A percentile compares a stretch with the other conserved stretches of the same genome.
These are phyloP conservation scores for Venturiaceae sp. DNA, from an alignment of 2,329 filamentous ascomycete species.

Conservation along the genomic window DNA sequence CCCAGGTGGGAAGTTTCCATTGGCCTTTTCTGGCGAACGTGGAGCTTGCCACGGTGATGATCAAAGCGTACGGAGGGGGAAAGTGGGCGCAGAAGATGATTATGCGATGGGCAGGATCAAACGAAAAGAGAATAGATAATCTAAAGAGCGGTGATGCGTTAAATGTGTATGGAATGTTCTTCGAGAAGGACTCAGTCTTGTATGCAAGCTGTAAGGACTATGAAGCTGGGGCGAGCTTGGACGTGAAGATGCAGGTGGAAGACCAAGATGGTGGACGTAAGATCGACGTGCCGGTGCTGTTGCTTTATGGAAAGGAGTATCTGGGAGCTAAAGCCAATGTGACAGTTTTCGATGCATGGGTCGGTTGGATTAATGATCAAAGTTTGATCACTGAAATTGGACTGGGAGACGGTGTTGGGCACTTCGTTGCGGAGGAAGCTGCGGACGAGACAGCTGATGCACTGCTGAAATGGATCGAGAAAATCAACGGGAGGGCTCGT, in stretches of 20 bases:
- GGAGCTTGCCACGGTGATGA: slow-evolving; percentile 32
- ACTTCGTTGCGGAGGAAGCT: slow-evolving; percentile 39
- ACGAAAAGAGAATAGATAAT: slow-evolving; percentile 12
- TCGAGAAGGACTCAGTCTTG: slow-evolving; percentile 32
- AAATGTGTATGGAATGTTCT: slow-evolving; percentile 33
- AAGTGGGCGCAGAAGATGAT: slow-evolving; percentile 27
- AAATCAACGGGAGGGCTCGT: background rate
- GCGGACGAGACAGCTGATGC: slow-evolving; percentile 22
- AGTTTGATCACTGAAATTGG: slow-evolving; percentile 20
- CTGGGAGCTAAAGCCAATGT: slow-evolving; percentile 36
- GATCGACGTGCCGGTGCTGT: slow-evolving; percentile 30
- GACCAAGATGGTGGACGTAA: slow-evolving; percentile 37
- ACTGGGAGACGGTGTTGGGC: slow-evolving; percentile 28
- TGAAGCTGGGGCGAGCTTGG: slow-evolving; percentile 30
- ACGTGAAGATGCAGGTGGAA: slow-evolving; percentile 31
- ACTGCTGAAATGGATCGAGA: background rate
- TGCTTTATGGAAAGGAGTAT: slow-evolving; percentile 33
- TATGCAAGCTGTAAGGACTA: slow-evolving; percentile 39
- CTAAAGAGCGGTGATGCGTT: slow-evolving; percentile 26
- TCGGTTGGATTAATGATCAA: slow-evolving; percentile 30
- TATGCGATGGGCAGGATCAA: slow-evolving; percentile 17
- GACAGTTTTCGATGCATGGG: slow-evolving; percentile 27
- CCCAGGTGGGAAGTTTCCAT: slow-evolving; percentile 34
- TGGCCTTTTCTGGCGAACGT: slow-evolving; percentile 42
- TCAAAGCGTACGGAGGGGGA: slow-evolving; percentile 31